Base-by-base conservation (phyloP, 1,284 basidiomycete genomes). In the Xerocomus amazonicus region DNA sequence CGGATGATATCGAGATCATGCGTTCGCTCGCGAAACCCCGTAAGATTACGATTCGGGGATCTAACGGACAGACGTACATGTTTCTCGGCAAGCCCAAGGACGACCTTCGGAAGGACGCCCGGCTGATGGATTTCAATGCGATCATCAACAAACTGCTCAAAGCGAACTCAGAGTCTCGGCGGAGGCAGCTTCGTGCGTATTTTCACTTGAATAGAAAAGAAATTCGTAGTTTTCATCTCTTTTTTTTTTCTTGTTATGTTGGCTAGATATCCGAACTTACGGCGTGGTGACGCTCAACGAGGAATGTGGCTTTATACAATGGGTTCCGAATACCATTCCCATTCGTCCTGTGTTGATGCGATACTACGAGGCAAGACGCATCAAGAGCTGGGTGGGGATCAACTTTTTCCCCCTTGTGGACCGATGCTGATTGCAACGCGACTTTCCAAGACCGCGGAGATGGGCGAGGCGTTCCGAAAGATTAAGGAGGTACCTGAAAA, bases 51-150 rank as follows among this genome's bases (percentile, higher is more conserved):
- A 88, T 99, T 47, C 71, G 74, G 26, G 95, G 92, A 0, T 87
- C 83, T 50, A 83, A 99, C 61, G 94, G 93, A 3, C 81, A 84
- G 51, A 74, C 75, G 2, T 98, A 98, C 70, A 87, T 85, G 62
- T 99, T 99, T 76, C 77, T 99, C 13, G 94, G 92, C 57, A 99
- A 99, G 70, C 96, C 97, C 2, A 95, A 95, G 68, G 97, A 99
- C 65, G 97, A 99, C 69, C 75, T 99, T 40, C 81, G 97, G 40
- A 99, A 99, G 70, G 97, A 99, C 63, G 95, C 96, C 0, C 82
- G 97, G 9, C 71, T 99, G 51, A 99, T 99, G 96, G 97, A 99
- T 67, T 92, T 99, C 69, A 95, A 97, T 62, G 83, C 91, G 4
- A 96, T 99, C 73, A 96, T 99, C 74, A 99, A 99, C 74, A 98